Conservation (phyloP, 2,329 filamentous ascomycete genomes). For the Pseudocercospora fuligena region DNA sequence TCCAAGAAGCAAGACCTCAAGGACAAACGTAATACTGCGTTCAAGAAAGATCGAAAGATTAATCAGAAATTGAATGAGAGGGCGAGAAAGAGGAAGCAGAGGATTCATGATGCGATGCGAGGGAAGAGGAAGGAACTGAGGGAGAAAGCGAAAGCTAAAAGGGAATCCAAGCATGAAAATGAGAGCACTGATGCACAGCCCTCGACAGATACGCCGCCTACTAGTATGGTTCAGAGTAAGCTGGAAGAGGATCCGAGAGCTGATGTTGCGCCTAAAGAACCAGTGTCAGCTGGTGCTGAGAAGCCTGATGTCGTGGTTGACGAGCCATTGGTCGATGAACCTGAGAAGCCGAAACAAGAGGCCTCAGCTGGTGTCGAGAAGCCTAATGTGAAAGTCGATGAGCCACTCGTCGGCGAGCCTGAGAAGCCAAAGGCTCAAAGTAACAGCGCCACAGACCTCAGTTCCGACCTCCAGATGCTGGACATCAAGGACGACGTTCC, state of each 20-base stretch:
- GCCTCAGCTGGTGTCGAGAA: too few relatives aligned
- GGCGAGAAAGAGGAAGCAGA: constrained; percentile 32
- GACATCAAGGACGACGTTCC: not conserved
- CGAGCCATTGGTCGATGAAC: not conserved
- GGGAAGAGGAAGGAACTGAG: constrained; percentile 31
- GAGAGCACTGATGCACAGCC: constrained; percentile 10
- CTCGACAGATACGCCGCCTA: not conserved
- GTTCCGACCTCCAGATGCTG: constrained; percentile 5
- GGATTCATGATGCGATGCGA: constrained; percentile 34
- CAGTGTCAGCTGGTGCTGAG: not conserved
- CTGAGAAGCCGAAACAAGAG: too few relatives aligned
- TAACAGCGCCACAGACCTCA: not conserved
- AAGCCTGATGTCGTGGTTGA: not conserved
- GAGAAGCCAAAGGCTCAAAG: not conserved
- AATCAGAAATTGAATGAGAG: constrained; percentile 45
- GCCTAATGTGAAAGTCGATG: too few relatives aligned
- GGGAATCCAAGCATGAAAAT: not conserved
- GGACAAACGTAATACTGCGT: constrained; percentile 40
- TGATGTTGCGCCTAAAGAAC: not conserved
- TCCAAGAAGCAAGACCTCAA: constrained; percentile 44
- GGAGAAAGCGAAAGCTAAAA: constrained; percentile 16
- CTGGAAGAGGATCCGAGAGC: not conserved
- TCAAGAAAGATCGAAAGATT: constrained; percentile 48
- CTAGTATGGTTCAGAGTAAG: not conserved
- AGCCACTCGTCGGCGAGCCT: not conserved